A percentile compares a stretch with the other conserved stretches of the same genome.
These are phyloP conservation scores for Cercis canadensis DNA, from an alignment of 306 rosid species.

Conservation along the genomic window DNA sequence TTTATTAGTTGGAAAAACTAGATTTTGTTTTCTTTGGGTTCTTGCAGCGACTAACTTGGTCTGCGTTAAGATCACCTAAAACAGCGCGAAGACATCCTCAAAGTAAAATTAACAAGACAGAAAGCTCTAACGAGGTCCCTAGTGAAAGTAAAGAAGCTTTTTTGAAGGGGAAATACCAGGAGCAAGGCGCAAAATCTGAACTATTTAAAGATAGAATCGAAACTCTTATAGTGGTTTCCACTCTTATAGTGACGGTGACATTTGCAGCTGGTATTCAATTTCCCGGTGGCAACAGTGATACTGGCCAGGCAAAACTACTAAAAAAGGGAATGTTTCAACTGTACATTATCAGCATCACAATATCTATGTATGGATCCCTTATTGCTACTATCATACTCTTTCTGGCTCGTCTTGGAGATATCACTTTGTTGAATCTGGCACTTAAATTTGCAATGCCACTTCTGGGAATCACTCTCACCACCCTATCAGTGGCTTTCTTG, in stretches of 20 bases:
- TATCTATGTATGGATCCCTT: slow-evolving; percentile 33
- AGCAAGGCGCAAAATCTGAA: not conserved
- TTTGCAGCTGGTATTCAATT: slow-evolving; percentile 31
- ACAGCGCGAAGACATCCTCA: too few species aligned
- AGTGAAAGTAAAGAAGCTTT: too few species aligned
- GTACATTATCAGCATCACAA: slow-evolving; percentile 14
- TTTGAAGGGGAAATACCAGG: not conserved
- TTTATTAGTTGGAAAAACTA: too few species aligned
- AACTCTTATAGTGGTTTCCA: slow-evolving; percentile 25
- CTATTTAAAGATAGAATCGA: slow-evolving; percentile 15
- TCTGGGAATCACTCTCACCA: slow-evolving; percentile 30
- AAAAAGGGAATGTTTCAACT: not conserved
- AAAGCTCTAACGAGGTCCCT: not conserved
- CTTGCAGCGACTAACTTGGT: slow-evolving; percentile 1
- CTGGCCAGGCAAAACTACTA: slow-evolving; percentile 12
- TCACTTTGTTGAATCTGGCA: not conserved
- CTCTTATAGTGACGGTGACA: slow-evolving; percentile 11
- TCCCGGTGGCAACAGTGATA: slow-evolving; percentile 5
- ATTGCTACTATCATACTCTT: slow-evolving; percentile 15
- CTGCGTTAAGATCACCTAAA: not conserved
- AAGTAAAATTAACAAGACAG: not conserved
- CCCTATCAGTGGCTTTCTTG: slow-evolving; percentile 35
- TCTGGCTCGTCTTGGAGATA: slow-evolving; percentile 26
- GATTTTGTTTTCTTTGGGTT: too few species aligned
- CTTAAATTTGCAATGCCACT: not conserved